A percentile compares a stretch with the other conserved stretches of the same genome.
Conservation (phyloP, 1,284 basidiomycete species). For the Peniophora sp. region DNA sequence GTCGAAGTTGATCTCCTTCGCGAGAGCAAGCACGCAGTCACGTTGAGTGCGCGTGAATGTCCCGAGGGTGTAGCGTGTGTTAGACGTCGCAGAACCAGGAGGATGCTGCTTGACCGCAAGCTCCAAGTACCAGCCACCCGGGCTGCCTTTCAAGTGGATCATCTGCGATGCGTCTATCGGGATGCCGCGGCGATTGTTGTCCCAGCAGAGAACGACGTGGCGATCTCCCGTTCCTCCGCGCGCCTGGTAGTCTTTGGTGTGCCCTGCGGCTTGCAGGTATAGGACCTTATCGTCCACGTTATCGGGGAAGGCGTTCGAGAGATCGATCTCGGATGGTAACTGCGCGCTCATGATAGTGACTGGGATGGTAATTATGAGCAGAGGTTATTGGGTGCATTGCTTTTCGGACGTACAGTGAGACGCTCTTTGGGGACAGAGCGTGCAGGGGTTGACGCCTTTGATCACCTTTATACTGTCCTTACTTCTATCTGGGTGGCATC, state of each 20-base stretch:
- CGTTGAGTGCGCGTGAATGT: slow-evolving; percentile 7
- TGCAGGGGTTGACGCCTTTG: too few relatives aligned
- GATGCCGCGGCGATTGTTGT: background rate
- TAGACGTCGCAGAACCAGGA: background rate
- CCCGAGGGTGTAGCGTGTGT: background rate
- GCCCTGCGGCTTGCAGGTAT: slow-evolving; percentile 3
- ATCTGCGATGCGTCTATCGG: background rate
- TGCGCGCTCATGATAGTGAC: too few relatives aligned
- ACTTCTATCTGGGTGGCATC: too few relatives aligned
- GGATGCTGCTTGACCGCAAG: background rate
- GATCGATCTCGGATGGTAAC: background rate
- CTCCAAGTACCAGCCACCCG: background rate
- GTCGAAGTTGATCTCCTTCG: slow-evolving; percentile 1
- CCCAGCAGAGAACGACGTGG: slow-evolving; percentile 5
- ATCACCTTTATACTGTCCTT: too few relatives aligned
- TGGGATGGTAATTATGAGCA: too few relatives aligned
- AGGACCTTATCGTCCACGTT: background rate
- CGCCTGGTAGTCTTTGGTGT: background rate
- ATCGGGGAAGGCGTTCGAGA: background rate
- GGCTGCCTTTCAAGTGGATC: slow-evolving; percentile 1
- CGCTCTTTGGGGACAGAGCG: too few relatives aligned
- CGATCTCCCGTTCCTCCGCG: background rate
- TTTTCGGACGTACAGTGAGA: too few relatives aligned
- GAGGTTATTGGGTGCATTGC: too few relatives aligned
- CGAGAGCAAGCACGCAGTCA: slow-evolving; percentile 5